These are phyloP conservation scores for Pholiota conissans DNA, from an alignment of 768 basidiomycete species.

Conservation along the genomic window DNA sequence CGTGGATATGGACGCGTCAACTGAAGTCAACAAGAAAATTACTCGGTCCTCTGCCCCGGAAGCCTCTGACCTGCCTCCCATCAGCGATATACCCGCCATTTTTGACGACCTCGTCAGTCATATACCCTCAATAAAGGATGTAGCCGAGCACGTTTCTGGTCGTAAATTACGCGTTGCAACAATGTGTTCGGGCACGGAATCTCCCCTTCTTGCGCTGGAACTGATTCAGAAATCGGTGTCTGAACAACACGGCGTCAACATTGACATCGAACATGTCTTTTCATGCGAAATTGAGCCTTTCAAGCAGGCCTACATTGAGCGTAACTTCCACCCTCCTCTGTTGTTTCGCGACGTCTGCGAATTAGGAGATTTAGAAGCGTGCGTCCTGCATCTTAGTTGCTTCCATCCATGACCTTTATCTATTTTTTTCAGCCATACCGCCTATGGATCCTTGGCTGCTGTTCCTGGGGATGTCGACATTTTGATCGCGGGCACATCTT, in stretches of 20 bases:
- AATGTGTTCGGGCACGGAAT: constrained; percentile 97
- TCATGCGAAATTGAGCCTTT: constrained; percentile 97
- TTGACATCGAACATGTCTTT: constrained; percentile 89
- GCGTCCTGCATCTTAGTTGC: constrained; percentile 31
- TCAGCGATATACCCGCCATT: constrained; percentile 68
- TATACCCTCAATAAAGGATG: constrained; percentile 63
- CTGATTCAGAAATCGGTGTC: constrained; percentile 77
- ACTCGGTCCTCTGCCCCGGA: constrained; percentile 49
- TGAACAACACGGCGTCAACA: constrained; percentile 59
- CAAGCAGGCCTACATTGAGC: constrained; percentile 96
- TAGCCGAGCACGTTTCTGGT: constrained; percentile 68
- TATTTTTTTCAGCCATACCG: constrained; percentile 94
- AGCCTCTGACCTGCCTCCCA: constrained; percentile 72
- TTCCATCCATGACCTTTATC: no score
- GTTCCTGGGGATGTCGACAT: constrained; percentile 93
- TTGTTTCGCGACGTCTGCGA: constrained; percentile 95
- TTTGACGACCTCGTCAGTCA: constrained; percentile 73
- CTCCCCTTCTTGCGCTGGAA: constrained; percentile 87
- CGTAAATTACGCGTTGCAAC: constrained; percentile 91
- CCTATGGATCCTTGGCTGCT: constrained; percentile 81
- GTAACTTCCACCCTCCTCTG: constrained; percentile 91
- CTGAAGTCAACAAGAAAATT: constrained; percentile 27
- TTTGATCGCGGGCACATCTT: constrained; percentile 92
- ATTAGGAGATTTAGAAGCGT: constrained; percentile 78
- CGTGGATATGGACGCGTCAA: constrained; percentile 33